Evolutionary conservation across 169 alveolate species (phyloP).

Genomic region (Plasmodium vivax): DNA sequence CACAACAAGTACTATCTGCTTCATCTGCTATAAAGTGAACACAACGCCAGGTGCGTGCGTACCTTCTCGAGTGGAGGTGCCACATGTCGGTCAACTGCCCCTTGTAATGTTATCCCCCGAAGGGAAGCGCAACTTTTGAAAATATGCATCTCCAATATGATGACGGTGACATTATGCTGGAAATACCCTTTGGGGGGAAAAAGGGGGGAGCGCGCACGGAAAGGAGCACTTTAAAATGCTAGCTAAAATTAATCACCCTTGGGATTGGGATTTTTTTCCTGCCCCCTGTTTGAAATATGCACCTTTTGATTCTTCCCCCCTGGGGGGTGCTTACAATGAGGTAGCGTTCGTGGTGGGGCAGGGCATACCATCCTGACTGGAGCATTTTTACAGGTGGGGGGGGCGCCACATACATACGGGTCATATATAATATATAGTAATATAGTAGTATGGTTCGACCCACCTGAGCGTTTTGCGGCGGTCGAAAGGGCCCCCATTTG

Average conservation of each 20-base stretch:
- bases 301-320: neutral
- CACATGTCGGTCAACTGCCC: neutral
- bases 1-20: neutral
- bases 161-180: neutral
- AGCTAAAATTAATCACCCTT: neutral
- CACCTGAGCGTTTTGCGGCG: neutral
- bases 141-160: neutral
- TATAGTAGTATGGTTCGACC: neutral
- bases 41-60: neutral
- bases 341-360: neutral
- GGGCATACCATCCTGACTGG: neutral
- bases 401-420: neutral
- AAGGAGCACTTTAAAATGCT: neutral
- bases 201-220: neutral
- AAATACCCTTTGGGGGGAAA: neutral
- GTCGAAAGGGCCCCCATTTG: neutral
- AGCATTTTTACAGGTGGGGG: neutral
- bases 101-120: neutral
- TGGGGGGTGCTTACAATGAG: too few relatives aligned
- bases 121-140: neutral
- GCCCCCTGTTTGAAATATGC: neutral
- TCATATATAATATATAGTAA: too few relatives aligned
- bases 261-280: neutral
- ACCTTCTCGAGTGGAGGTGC: neutral
- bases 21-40: neutral